phyloP scores from a whole-genome alignment of 192 early-diverging fungal species.

The Pilaira anomala region DNA sequence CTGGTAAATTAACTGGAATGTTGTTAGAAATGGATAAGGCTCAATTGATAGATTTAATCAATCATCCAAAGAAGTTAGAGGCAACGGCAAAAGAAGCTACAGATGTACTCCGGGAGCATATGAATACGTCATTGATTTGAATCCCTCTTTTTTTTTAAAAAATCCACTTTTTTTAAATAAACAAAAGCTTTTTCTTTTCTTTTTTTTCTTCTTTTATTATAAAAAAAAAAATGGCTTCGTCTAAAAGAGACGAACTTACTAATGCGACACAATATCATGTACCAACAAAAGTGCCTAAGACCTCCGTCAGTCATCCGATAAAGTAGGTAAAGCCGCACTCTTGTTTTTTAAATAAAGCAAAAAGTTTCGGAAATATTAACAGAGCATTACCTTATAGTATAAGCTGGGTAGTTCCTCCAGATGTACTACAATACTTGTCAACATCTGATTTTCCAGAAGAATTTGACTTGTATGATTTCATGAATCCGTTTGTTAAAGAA shows the following conservation, averaged over 20 bases:
- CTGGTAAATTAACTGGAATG: conserved; percentile 92
- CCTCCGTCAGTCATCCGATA: conserved; percentile 35
- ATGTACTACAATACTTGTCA: conserved; percentile 15
- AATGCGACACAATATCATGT: no score
- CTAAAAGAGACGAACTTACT: no score
- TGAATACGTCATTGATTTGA: no score
- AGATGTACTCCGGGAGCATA: conserved; percentile 46
- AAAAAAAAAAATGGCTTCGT: no score
- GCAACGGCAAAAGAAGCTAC: conserved; percentile 77
- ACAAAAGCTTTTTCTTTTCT: not conserved
- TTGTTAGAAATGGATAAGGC: conserved; percentile 85
- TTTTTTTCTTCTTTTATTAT: not conserved
- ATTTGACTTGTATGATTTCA: conserved; percentile 24
- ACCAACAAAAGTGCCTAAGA: conserved; percentile 12
- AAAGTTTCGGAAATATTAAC: conserved; percentile 1
- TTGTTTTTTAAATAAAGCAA: no score
- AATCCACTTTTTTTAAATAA: no score
- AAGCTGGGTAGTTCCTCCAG: conserved; percentile 31
- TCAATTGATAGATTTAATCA: conserved; percentile 73
- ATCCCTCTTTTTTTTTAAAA: no score
- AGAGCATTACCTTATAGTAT: not conserved
- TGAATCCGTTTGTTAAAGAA: not conserved
- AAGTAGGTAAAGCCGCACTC: conserved; percentile 35
- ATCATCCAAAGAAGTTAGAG: conserved; percentile 57
- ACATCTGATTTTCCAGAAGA: conserved; percentile 2